Base-by-base conservation (phyloP, 106 monocot genomes). In the Apostasia shenzhenica region DNA sequence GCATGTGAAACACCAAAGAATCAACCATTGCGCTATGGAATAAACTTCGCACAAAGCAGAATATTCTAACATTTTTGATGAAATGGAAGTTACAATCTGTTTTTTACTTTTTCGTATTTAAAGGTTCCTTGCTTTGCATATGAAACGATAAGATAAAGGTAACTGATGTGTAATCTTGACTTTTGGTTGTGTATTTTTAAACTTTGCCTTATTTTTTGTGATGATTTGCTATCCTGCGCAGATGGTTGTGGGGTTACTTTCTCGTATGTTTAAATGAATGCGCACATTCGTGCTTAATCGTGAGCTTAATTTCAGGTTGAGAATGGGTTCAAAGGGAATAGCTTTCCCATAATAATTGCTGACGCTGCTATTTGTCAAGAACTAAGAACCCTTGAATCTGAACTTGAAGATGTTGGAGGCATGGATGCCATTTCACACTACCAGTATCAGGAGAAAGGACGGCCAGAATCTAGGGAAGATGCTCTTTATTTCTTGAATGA, bases 251-350 rank as follows among this genome's bases (percentile, higher is more conserved):
- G 2, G 8, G 6, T 9, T 2, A 10, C 5, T 55, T 55, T 55
- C 2, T 13, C 9, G 2, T 9, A 55, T 55, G 55, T 12, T 55
- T 55, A 2, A 55, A 6, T 55, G 5, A 10, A 10, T 55, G 49
- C 49, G 3, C 3, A 50, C n/a, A 45, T 45, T 13, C 70, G 47
- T 26, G 26, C n/a, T 13, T 3, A 57, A 13, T 9, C 14, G 3
- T 3, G 14, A 2, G 13, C 44, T 59, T 14, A n/a, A 0, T 39
- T 72, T 50, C 65, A 97, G 95, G 95, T 97, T 47, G 95, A 97
- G 54, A 97, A 89, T 77, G 86, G 89, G 59, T 97, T 97, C 68
- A 92, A 89, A 82, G 95, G 95, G 10, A 92, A 92, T 59, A 81
- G 89, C 54, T 97, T 92, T 76, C 95, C 95, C 43, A 47, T 92